Evolutionary conservation across 371 early-diverging fungal species (phyloP).

Genomic region (Smittium culicis): DNA sequence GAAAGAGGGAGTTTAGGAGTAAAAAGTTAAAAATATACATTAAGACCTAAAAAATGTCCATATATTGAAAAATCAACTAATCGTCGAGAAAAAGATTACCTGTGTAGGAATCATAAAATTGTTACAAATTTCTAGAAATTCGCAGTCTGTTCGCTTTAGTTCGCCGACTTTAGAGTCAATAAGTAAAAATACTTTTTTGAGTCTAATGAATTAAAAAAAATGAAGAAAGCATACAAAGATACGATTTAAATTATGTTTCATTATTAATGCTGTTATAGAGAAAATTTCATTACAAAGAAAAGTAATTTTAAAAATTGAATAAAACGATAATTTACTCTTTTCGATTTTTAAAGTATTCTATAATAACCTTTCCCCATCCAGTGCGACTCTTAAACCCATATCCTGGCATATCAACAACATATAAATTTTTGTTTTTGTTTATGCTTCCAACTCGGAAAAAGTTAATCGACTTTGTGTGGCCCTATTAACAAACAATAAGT

Average conservation of each 20-base stretch:
- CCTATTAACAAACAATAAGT: no score
- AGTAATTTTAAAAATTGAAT: not conserved
- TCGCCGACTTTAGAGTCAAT: conserved; percentile 51
- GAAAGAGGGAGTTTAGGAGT: no score
- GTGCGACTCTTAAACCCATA: conserved; percentile 56
- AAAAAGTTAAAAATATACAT: no score
- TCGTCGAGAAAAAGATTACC: no score
- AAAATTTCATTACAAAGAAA: no score
- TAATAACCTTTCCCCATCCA: conserved; percentile 58
- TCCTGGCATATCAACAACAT: conserved; percentile 71
- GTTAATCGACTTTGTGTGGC: conserved; percentile 55
- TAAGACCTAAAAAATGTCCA: no score
- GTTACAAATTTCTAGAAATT: conserved; percentile 44
- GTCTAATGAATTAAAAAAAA: no score
- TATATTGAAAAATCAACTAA: no score
- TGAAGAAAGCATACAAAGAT: no score
- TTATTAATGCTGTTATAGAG: no score
- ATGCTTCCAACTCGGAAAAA: conserved; percentile 40
- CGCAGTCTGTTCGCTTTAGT: conserved; percentile 44
- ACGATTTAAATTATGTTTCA: no score
- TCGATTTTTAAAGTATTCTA: conserved; percentile 41
- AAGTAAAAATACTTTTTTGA: conserved; percentile 46
- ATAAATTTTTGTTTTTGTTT: conserved; percentile 22
- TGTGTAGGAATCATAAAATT: not conserved
- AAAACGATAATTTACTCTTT: conserved; percentile 38